Evolutionary conservation across 305 asterid genomes (phyloP).

Genomic region (Fraxinus greggii): DNA sequence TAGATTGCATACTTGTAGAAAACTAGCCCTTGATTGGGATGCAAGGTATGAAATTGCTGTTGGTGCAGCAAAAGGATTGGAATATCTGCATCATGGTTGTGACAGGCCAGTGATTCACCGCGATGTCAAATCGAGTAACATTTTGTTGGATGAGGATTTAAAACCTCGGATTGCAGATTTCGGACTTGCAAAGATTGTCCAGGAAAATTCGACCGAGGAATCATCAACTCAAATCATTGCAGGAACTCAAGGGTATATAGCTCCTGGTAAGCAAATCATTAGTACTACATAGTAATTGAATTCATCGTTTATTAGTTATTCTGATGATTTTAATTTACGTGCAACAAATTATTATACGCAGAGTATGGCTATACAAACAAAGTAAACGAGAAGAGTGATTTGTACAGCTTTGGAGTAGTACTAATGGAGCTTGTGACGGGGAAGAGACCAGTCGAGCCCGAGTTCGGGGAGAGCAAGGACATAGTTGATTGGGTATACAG

Average conservation of each 20-base stretch:
- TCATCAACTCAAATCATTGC: constrained; percentile 68
- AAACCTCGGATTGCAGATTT: constrained; percentile 86
- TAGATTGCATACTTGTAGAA: constrained; percentile 53
- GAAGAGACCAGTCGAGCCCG: constrained; percentile 72
- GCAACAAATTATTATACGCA: constrained; percentile 20
- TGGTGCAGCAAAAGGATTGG: constrained; percentile 84
- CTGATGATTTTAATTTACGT: not conserved
- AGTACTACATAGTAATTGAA: not conserved
- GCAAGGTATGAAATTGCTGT: constrained; percentile 73
- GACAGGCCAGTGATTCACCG: constrained; percentile 81
- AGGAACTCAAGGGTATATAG: constrained; percentile 89
- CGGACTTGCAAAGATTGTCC: constrained; percentile 70
- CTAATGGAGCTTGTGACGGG: constrained; percentile 91
- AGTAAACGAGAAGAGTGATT: constrained; percentile 82
- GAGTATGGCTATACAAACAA: constrained; percentile 76
- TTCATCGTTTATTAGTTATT: not conserved
- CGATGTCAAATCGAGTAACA: constrained; percentile 88
- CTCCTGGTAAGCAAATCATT: constrained; percentile 58
- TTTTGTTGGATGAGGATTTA: constrained; percentile 59
- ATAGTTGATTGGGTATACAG: constrained; percentile 74
- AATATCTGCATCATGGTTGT: constrained; percentile 82
- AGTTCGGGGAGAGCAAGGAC: constrained; percentile 70
- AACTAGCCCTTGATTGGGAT: constrained; percentile 67
- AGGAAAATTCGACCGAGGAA: constrained; percentile 31
- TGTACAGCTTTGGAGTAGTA: constrained; percentile 89